Conservation (phyloP, 352 stramenopile species). For the Phytophthora nicotianae region DNA sequence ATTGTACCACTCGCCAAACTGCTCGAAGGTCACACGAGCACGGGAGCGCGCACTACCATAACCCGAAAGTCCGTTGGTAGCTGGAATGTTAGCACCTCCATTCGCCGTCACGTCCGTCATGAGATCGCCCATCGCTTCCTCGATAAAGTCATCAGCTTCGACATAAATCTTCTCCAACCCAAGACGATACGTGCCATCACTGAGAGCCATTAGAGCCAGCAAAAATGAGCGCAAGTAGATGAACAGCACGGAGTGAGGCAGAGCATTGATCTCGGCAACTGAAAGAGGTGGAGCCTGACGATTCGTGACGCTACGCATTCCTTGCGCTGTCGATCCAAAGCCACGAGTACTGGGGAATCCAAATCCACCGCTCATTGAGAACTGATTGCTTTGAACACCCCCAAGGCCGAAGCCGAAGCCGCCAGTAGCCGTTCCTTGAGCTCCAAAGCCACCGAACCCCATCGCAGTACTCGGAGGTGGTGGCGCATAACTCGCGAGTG, state of each 20-base stretch:
- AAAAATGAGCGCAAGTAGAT: slow-evolving; percentile 88
- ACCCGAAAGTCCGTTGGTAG: slow-evolving; percentile 43
- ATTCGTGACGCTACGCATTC: slow-evolving; percentile 36
- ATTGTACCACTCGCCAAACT: slow-evolving; percentile 93
- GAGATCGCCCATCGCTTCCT: slow-evolving; percentile 85
- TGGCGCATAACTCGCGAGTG: slow-evolving; percentile 64
- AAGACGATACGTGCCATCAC: slow-evolving; percentile 79
- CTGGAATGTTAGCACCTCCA: slow-evolving; percentile 38
- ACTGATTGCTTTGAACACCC: slow-evolving; percentile 46
- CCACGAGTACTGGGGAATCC: slow-evolving; percentile 64
- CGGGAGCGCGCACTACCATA: slow-evolving; percentile 73
- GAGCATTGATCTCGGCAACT: slow-evolving; percentile 54
- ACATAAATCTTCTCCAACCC: slow-evolving; percentile 88
- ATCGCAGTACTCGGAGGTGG: slow-evolving; percentile 36
- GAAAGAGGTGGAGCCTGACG: slow-evolving; percentile 37
- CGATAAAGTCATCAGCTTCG: slow-evolving; percentile 86
- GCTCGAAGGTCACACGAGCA: slow-evolving; percentile 86
- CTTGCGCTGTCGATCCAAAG: slow-evolving; percentile 31
- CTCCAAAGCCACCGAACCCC: slow-evolving; percentile 34
- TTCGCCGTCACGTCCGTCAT: slow-evolving; percentile 79
- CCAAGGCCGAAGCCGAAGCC: slow-evolving; percentile 43
- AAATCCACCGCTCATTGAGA: slow-evolving; percentile 58
- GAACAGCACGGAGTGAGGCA: slow-evolving; percentile 84
- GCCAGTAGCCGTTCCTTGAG: slow-evolving; percentile 25
- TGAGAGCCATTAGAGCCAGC: slow-evolving; percentile 85